A percentile compares a stretch with the other conserved stretches of the same genome.
Conservation (phyloP, 116 monocot species). For the Zostera marina region DNA sequence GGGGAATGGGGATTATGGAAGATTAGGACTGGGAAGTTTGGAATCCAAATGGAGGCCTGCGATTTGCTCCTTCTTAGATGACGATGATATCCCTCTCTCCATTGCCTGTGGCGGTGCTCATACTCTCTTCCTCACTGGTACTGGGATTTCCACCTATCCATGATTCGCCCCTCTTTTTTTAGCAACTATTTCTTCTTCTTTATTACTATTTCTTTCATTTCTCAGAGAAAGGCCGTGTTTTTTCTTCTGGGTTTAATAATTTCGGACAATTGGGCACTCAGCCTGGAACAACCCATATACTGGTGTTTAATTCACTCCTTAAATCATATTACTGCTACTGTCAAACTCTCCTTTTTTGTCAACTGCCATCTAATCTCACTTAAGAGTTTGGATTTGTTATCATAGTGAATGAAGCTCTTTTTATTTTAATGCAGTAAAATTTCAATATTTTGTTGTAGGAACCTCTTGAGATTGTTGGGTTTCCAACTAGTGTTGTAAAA, state of each 20-base stretch:
- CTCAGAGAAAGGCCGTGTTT: constrained; percentile 70
- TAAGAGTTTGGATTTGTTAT: not conserved
- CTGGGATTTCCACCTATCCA: not conserved
- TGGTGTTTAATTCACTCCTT: constrained; percentile 16
- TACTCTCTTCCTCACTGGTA: constrained; percentile 81
- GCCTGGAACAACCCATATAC: constrained; percentile 23
- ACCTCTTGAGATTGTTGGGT: constrained; percentile 47
- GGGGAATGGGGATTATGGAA: constrained; percentile 86
- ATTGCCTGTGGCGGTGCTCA: constrained; percentile 84
- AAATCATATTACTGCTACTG: too few relatives aligned
- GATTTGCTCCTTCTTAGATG: constrained; percentile 39
- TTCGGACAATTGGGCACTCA: constrained; percentile 73
- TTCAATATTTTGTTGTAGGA: constrained; percentile 24
- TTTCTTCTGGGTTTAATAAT: constrained; percentile 62
- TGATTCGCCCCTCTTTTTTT: not conserved
- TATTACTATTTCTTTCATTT: constrained; percentile 6
- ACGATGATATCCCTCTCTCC: constrained; percentile 35
- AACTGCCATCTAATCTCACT: too few relatives aligned
- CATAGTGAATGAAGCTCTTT: not conserved
- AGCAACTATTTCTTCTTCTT: not conserved
- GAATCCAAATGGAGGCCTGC: constrained; percentile 68
- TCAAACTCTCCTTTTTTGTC: too few relatives aligned
- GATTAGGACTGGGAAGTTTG: constrained; percentile 56
- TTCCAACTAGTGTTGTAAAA: constrained; percentile 41
- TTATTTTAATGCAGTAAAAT: not conserved